A percentile compares a stretch with the other conserved stretches of the same genome.
phyloP scores from a whole-genome alignment of 2,329 filamentous ascomycete species.

The Xylariaceae sp. region DNA sequence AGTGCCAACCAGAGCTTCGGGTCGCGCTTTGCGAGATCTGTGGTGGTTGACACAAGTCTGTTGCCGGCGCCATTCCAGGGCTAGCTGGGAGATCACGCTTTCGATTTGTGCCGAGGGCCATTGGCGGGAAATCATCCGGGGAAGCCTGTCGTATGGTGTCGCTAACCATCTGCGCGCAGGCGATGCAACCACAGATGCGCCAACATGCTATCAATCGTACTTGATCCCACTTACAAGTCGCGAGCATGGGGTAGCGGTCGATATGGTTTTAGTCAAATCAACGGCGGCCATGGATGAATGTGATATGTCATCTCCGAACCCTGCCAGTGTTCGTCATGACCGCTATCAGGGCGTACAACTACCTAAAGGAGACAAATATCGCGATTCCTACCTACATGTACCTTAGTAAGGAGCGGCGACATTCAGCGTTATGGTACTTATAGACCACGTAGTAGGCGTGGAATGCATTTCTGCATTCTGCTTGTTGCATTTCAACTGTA shows the following conservation, averaged over 20 bases:
- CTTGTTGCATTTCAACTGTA: no score
- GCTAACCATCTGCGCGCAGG: not conserved
- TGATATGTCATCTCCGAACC: slow-evolving; percentile 19
- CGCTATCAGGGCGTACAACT: not conserved
- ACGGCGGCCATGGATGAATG: slow-evolving; percentile 4
- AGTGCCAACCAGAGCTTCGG: slow-evolving; percentile 33
- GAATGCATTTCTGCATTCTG: no score
- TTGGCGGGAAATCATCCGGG: slow-evolving; percentile 37
- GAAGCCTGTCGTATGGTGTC: slow-evolving; percentile 23
- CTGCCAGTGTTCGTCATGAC: slow-evolving; percentile 10
- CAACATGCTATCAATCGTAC: no score
- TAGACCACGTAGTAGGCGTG: no score
- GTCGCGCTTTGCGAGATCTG: slow-evolving; percentile 27
- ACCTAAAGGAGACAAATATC: no score
- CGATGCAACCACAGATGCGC: not conserved
- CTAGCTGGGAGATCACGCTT: slow-evolving; percentile 32
- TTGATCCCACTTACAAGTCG: no score
- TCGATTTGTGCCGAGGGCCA: slow-evolving; percentile 10
- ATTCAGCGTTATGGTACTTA: no score
- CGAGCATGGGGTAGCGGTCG: no score
- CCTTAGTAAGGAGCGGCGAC: no score
- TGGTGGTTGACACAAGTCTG: slow-evolving; percentile 17
- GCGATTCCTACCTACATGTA: no score
- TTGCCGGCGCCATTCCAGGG: slow-evolving; percentile 32
- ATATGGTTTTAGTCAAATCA: not conserved